A percentile compares a stretch with the other conserved stretches of the same genome.
Evolutionary conservation across 352 stramenopile species (phyloP).

Genomic region (Phytophthora agathidicida): DNA sequence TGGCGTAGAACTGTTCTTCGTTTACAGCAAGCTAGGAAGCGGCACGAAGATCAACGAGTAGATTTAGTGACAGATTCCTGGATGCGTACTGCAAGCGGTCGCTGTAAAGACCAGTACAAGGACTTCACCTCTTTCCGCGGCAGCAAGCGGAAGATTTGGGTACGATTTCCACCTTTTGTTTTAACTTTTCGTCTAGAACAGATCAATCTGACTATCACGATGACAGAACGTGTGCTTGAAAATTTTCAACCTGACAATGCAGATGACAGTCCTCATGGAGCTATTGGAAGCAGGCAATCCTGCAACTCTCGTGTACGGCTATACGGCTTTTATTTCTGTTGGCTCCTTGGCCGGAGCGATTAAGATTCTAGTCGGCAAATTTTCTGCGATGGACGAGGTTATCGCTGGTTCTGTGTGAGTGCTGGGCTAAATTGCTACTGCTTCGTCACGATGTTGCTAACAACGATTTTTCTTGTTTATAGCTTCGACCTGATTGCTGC

Average conservation of each 20-base stretch:
- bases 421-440: no score
- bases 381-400: slow-evolving; percentile 29
- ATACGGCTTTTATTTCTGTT: slow-evolving; percentile 23
- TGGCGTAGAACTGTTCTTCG: slow-evolving; percentile 6
- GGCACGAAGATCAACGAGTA: neutral
- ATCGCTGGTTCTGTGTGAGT: slow-evolving; percentile 32
- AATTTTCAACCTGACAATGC: slow-evolving; percentile 29
- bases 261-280: slow-evolving; percentile 22
- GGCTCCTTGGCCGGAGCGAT: slow-evolving; percentile 26
- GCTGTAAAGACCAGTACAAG: slow-evolving; percentile 2
- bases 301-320: slow-evolving; percentile 14
- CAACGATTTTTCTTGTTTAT: neutral
- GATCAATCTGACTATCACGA: neutral
- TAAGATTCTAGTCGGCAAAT: slow-evolving; percentile 19
- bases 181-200: no score
- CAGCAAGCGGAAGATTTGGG: slow-evolving; percentile 19
- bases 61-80: slow-evolving; percentile 3
- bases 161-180: slow-evolving; percentile 2
- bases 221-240: slow-evolving; percentile 25
- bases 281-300: slow-evolving; percentile 23
- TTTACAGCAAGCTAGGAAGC: neutral
- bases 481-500: slow-evolving; percentile 43
- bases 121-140: slow-evolving; percentile 19
- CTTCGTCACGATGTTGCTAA: no score
- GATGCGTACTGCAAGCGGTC: slow-evolving; percentile 2